Percentiles rank a stretch among this genome's conserved stretches.
phyloP scores from a whole-genome alignment of 352 stramenopile species.

The Phytophthora palmivora region DNA sequence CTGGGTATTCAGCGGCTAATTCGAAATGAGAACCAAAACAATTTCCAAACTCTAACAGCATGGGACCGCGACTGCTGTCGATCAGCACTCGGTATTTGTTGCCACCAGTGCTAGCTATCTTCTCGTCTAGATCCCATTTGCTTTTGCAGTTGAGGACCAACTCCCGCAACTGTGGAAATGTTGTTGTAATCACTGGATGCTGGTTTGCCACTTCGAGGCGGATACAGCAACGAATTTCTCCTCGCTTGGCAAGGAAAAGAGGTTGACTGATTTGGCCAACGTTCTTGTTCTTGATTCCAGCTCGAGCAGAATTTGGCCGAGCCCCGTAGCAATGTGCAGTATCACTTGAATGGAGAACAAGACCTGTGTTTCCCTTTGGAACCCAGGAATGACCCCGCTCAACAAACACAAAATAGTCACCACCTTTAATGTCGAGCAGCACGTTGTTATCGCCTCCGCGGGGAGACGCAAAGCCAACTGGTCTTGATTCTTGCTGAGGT shows the following conservation, averaged over 20 bases:
- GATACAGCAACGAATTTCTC: conserved; percentile 70
- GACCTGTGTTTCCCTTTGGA: conserved; percentile 78
- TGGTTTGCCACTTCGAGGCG: conserved; percentile 65
- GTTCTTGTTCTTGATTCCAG: conserved; percentile 53
- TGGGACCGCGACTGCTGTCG: conserved; percentile 74
- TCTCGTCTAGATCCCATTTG: conserved; percentile 82
- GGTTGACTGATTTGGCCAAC: conserved; percentile 43
- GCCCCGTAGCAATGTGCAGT: conserved; percentile 60
- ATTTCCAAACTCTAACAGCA: conserved; percentile 88
- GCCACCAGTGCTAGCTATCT: conserved; percentile 69
- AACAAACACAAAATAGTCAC: conserved; percentile 74
- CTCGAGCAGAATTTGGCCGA: conserved; percentile 67
- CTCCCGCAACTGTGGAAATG: conserved; percentile 49
- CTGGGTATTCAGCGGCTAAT: conserved; percentile 61
- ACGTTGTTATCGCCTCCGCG: conserved; percentile 39
- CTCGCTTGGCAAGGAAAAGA: conserved; percentile 58
- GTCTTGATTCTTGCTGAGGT: conserved; percentile 25
- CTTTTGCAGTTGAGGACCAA: conserved; percentile 78
- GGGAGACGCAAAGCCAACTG: conserved; percentile 26
- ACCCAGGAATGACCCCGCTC: conserved; percentile 47
- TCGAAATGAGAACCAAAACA: conserved; percentile 74
- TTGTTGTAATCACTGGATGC: conserved; percentile 35
- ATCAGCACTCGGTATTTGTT: conserved; percentile 86
- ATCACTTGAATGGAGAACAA: conserved; percentile 75
- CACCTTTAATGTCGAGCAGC: conserved; percentile 72